A percentile compares a stretch with the other conserved stretches of the same genome.
Conservation (phyloP, 1,284 basidiomycete species). For the Coriolopsis trogii region DNA sequence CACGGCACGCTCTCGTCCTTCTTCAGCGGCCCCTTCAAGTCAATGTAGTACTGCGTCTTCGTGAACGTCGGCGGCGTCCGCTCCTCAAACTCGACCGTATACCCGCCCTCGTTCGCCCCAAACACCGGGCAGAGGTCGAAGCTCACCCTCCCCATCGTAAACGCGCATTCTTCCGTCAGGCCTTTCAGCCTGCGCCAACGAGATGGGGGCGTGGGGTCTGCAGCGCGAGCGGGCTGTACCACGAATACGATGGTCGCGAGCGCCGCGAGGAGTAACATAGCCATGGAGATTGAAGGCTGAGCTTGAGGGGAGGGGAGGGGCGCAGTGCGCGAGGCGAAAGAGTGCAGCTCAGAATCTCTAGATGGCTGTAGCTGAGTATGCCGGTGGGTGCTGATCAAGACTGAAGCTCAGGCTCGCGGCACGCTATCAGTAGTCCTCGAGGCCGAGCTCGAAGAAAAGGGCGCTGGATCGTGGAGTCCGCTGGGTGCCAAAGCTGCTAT, state of each 20-base stretch:
- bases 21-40: conserved; percentile 31
- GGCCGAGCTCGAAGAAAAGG: conserved; percentile 5
- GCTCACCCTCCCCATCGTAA: conserved; percentile 26
- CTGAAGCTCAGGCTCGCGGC: too few species aligned
- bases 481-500: conserved; percentile 15
- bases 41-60: conserved; percentile 33
- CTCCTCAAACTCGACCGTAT: conserved; percentile 26
- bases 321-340: not conserved
- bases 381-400: too few species aligned
- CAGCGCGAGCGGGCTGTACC: not conserved
- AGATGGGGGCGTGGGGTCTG: not conserved
- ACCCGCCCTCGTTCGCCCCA: conserved; percentile 23
- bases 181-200: conserved; percentile 13
- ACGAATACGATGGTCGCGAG: not conserved
- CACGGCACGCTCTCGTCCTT: conserved; percentile 24
- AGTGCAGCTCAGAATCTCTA: too few species aligned
- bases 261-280: conserved; percentile 1
- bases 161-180: conserved; percentile 31
- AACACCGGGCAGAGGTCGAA: conserved; percentile 38
- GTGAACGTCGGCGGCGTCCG: conserved; percentile 37
- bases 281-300: too few species aligned
- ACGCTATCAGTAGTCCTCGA: not conserved
- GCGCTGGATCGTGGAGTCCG: conserved; percentile 13
- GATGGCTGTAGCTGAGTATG: too few species aligned
- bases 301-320: not conserved